Conservation (phyloP, 805 yeast species). For the Kazachstania psychrophila region DNA sequence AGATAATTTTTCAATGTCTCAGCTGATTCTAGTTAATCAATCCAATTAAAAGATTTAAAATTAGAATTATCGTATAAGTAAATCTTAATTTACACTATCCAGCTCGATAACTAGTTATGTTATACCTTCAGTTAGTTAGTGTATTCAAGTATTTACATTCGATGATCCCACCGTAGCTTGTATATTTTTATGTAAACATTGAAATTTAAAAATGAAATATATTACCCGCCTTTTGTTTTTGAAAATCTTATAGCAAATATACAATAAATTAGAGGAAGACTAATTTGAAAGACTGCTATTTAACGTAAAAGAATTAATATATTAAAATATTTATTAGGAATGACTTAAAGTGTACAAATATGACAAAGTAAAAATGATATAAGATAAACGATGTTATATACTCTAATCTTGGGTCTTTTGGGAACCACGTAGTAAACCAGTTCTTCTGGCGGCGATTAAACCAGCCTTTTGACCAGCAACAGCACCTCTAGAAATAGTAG, state of each 20-base stretch:
- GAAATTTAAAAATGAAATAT: too few species aligned
- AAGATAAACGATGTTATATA: slow-evolving; percentile 18
- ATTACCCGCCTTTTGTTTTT: too few species aligned
- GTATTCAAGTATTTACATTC: too few species aligned
- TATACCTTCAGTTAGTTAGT: too few species aligned
- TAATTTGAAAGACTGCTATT: slow-evolving; percentile 17
- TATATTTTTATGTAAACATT: slow-evolving; percentile 3
- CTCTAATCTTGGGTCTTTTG: slow-evolving; percentile 77
- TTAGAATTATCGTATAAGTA: too few species aligned
- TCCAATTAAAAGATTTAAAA: too few species aligned
- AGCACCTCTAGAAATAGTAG: slow-evolving; percentile 98
- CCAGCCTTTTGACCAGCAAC: slow-evolving; percentile 99
- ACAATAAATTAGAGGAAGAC: slow-evolving; percentile 3
- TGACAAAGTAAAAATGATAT: slow-evolving; percentile 4
- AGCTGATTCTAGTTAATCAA: too few species aligned
- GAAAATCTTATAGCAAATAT: too few species aligned
- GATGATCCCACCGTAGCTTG: too few species aligned
- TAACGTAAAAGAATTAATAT: slow-evolving; percentile 8
- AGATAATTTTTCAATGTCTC: too few species aligned
- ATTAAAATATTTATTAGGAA: slow-evolving; percentile 1
- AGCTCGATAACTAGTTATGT: too few species aligned
- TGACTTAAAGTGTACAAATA: slow-evolving; percentile 4
- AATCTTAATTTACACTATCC: too few species aligned
- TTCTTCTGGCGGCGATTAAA: slow-evolving; percentile 99
- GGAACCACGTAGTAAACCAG: slow-evolving; percentile 99